A percentile compares a stretch with the other conserved stretches of the same genome.
Conservation (phyloP, 768 basidiomycete species). For the Grammothele lineata region DNA sequence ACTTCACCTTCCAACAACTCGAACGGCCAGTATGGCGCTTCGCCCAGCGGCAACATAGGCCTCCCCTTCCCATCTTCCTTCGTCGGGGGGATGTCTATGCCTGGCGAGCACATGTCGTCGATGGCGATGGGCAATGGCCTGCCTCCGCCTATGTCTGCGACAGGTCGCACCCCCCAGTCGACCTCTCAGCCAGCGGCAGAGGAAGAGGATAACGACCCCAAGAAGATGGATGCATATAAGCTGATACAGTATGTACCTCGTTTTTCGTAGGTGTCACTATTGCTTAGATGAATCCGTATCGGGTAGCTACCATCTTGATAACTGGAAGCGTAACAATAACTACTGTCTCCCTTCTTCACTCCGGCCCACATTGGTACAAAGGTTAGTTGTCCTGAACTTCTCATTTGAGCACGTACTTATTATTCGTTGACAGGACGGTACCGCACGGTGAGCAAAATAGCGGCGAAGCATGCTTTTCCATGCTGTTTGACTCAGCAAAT, state of each 20-base stretch:
- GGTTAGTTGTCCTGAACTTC: conserved; percentile 32
- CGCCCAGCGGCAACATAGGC: conserved; percentile 27
- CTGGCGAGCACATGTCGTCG: conserved; percentile 46
- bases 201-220: conserved; percentile 66
- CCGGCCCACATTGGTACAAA: conserved; percentile 84
- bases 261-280: too few relatives aligned
- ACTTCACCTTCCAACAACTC: conserved; percentile 31
- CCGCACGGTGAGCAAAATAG: conserved; percentile 84
- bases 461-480: too few relatives aligned
- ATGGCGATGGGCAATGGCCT: conserved; percentile 38
- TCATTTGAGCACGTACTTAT: conserved; percentile 3
- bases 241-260: conserved; percentile 59
- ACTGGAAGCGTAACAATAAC: conserved; percentile 77
- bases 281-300: background rate
- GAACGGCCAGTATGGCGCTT: conserved; percentile 26
- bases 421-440: conserved; percentile 51
- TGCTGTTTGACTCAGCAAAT: too few relatives aligned
- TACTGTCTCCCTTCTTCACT: conserved; percentile 89
- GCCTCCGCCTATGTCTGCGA: conserved; percentile 29
- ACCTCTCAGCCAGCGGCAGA: conserved; percentile 19
- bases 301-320: conserved; percentile 86
- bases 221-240: conserved; percentile 75
- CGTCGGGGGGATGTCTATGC: conserved; percentile 54
- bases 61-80: conserved; percentile 38
- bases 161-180: conserved; percentile 18